Percentiles rank a stretch among this genome's conserved stretches.
Conservation (phyloP, 2,329 filamentous ascomycete genomes). For the Camillea tinctor region DNA sequence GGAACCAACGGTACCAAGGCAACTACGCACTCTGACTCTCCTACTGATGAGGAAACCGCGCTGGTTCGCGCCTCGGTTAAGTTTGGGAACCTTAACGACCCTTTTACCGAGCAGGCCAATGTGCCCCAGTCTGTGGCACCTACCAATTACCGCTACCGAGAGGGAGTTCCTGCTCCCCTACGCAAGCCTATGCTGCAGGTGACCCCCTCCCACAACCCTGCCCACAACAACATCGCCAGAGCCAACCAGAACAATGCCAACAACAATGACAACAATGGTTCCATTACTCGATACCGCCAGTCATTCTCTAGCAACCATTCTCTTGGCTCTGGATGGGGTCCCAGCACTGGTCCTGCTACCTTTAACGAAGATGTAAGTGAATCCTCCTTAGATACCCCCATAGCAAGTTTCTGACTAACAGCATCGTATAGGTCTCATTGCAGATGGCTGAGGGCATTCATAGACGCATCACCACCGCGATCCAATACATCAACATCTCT, state of each 20-base stretch:
- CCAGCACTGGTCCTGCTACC: background rate
- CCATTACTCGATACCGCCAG: background rate
- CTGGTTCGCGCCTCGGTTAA: conserved; percentile 21
- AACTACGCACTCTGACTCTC: conserved; percentile 5
- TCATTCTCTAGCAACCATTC: conserved; percentile 3
- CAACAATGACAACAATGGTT: background rate
- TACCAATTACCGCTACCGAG: background rate
- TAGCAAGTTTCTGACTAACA: conserved; percentile 2
- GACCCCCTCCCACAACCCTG: background rate
- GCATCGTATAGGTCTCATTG: conserved; percentile 2
- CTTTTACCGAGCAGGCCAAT: conserved; percentile 13
- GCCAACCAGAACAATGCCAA: background rate
- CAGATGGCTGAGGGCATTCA: conserved; percentile 12
- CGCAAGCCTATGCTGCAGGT: conserved; percentile 7
- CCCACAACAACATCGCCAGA: background rate
- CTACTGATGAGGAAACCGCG: conserved; percentile 21
- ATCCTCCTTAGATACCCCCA: background rate
- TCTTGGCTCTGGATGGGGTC: background rate
- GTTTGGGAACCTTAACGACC: conserved; percentile 17
- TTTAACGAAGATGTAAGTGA: conserved; percentile 12
- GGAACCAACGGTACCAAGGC: background rate
- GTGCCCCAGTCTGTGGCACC: conserved; percentile 19
- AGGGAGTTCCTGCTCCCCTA: background rate
- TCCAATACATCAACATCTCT: conserved; percentile 20
- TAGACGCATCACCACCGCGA: conserved; percentile 16